Evolutionary conservation across 306 rosid genomes (phyloP).

Genomic region (Casuarina equisetifolia): DNA sequence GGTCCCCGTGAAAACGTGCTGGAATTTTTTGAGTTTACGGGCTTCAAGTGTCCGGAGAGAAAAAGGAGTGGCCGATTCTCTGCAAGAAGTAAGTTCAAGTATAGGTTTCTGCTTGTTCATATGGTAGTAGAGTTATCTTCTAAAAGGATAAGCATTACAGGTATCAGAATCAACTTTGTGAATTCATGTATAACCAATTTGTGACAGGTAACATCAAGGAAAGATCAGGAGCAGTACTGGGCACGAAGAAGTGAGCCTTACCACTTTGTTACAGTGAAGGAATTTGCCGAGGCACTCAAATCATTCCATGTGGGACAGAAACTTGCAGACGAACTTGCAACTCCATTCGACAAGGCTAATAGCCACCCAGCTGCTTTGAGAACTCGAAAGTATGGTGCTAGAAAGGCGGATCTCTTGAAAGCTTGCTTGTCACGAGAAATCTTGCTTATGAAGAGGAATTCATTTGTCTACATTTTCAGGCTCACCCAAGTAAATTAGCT

Average conservation of each 20-base stretch:
- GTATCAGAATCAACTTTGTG: no score
- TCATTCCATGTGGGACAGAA: conserved; percentile 45
- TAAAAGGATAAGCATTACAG: no score
- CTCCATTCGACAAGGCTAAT: conserved; percentile 49
- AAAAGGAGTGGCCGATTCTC: no score
- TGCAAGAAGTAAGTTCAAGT: no score
- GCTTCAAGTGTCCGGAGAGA: no score
- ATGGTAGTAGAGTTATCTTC: no score
- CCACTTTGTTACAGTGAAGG: conserved; percentile 39
- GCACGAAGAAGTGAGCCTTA: conserved; percentile 33
- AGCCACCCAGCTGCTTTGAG: conserved; percentile 58
- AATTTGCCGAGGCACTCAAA: conserved; percentile 50
- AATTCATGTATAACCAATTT: background rate
- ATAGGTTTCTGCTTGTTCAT: no score
- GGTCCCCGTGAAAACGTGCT: no score
- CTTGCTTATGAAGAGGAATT: conserved; percentile 57
- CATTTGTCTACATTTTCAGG: conserved; percentile 47
- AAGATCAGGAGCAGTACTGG: conserved; percentile 67
- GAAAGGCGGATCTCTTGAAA: conserved; percentile 42
- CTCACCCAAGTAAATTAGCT: conserved; percentile 36
- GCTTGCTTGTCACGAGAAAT: conserved; percentile 55
- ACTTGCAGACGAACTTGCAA: conserved; percentile 37
- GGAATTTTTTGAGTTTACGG: no score
- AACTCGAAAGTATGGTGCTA: conserved; percentile 44
- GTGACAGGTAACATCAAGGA: conserved; percentile 52